Percentiles rank a stretch among this genome's conserved stretches.
Evolutionary conservation across 2,329 filamentous ascomycete species (phyloP).

Genomic region (Blumeriella jaapii): DNA sequence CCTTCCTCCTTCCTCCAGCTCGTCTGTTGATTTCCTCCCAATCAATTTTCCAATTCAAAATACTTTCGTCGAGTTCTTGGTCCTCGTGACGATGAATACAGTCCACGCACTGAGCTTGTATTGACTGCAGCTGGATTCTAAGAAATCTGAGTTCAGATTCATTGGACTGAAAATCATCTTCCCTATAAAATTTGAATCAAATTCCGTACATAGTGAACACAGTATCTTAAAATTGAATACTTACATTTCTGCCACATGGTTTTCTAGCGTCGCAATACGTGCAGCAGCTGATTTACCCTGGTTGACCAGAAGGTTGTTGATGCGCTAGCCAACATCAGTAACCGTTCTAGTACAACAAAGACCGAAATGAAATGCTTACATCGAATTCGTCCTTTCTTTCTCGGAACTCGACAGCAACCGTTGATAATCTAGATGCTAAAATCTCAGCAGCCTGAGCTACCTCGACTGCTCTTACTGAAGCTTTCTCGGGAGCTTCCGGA

Average conservation of each 20-base stretch:
- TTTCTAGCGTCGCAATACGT: conserved; percentile 48
- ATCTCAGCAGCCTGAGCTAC: conserved; percentile 32
- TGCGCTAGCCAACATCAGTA: conserved; percentile 34
- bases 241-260: conserved; percentile 45
- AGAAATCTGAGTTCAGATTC: conserved; percentile 50
- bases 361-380: conserved; percentile 28
- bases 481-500: background rate
- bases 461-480: conserved; percentile 27
- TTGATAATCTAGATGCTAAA: conserved; percentile 39
- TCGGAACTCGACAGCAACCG: conserved; percentile 39
- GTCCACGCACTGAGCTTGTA: conserved; percentile 45
- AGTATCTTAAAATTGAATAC: conserved; percentile 11
- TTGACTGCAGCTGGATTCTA: conserved; percentile 49
- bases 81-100: conserved; percentile 39
- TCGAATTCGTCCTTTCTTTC: conserved; percentile 48
- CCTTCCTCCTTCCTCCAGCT: conserved; percentile 21
- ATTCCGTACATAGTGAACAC: conserved; percentile 13
- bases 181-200: conserved; percentile 29
- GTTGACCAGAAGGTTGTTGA: conserved; percentile 48
- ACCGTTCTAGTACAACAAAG: background rate
- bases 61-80: conserved; percentile 45
- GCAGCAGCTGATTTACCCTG: conserved; percentile 46
- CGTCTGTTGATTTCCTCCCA: conserved; percentile 40
- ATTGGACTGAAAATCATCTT: conserved; percentile 42
- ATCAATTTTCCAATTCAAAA: conserved; percentile 49